phyloP scores from a whole-genome alignment of 139 green algal genomes.

The Choricystis sp. region DNA sequence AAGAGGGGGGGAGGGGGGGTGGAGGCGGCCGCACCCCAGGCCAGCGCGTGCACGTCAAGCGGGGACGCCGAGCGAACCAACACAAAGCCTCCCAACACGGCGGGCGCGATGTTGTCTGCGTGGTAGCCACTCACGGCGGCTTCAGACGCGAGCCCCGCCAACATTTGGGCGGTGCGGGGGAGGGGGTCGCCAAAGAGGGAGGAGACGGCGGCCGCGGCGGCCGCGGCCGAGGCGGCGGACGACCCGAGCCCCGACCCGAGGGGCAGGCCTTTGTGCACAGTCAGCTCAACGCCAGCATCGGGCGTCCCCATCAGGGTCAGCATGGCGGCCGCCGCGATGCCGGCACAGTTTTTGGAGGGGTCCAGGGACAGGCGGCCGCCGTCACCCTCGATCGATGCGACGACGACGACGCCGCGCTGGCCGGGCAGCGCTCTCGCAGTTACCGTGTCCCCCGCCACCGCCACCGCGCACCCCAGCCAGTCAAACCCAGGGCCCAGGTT shows the following conservation, averaged over 20 bases:
- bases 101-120: constrained; percentile 88
- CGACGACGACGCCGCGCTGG: constrained; percentile 56
- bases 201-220: constrained; percentile 74
- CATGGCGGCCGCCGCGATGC: constrained; percentile 75
- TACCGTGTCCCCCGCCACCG: constrained; percentile 78
- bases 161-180: constrained; percentile 56
- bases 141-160: constrained; percentile 66
- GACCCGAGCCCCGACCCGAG: constrained; percentile 83
- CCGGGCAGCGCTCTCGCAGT: constrained; percentile 42
- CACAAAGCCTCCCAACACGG: constrained; percentile 85
- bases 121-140: constrained; percentile 87
- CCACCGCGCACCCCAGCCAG: constrained; percentile 91
- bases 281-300: constrained; percentile 58
- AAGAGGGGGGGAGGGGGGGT: constrained; percentile 31
- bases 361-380: constrained; percentile 64
- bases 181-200: constrained; percentile 74
- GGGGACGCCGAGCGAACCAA: constrained; percentile 45
- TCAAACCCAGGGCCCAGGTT: constrained; percentile 96
- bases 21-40: constrained; percentile 11
- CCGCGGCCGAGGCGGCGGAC: constrained; percentile 75
- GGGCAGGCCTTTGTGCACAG: constrained; percentile 81
- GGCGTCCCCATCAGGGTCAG: constrained; percentile 62
- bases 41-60: constrained; percentile 28
- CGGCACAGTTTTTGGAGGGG: constrained; percentile 74
- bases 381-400: constrained; percentile 78